Conservation (phyloP, 441 rosid genomes). For the Viola pubescens region DNA sequence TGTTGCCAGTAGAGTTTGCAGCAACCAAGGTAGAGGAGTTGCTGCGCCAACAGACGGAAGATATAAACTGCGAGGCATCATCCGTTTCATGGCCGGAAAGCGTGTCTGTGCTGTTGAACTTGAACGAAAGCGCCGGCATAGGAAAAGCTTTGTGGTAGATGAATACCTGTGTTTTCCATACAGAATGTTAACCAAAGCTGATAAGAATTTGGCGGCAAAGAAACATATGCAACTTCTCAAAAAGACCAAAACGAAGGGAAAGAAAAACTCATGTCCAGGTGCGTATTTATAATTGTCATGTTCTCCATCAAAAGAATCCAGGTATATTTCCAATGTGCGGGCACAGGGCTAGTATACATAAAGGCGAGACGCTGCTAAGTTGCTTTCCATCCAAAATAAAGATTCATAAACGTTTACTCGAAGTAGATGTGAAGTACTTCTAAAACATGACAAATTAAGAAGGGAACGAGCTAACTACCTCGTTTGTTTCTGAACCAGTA, state of each 20-base stretch:
- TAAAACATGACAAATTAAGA: neutral
- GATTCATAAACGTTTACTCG: neutral
- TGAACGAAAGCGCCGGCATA: conserved; percentile 84
- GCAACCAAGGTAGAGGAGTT: conserved; percentile 78
- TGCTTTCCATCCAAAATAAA: no score
- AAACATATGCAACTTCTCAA: no score
- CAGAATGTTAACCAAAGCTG: neutral
- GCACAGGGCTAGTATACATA: no score
- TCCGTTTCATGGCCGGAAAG: conserved; percentile 58
- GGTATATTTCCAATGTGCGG: no score
- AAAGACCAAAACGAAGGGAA: no score
- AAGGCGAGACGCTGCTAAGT: no score
- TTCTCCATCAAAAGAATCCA: no score
- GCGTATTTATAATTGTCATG: no score
- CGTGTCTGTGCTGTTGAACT: conserved; percentile 53
- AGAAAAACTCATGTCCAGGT: no score
- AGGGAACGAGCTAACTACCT: conserved; percentile 38
- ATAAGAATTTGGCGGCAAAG: neutral
- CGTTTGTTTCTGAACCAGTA: conserved; percentile 98
- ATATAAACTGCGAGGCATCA: conserved; percentile 69
- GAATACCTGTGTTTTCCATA: conserved; percentile 48
- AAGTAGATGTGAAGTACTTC: conserved; percentile 3
- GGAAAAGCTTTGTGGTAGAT: conserved; percentile 97
- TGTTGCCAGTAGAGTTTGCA: conserved; percentile 92
- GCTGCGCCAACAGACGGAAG: conserved; percentile 91